Base-by-base conservation (phyloP, 352 stramenopile genomes). In the Globisporangium echinulatum region DNA sequence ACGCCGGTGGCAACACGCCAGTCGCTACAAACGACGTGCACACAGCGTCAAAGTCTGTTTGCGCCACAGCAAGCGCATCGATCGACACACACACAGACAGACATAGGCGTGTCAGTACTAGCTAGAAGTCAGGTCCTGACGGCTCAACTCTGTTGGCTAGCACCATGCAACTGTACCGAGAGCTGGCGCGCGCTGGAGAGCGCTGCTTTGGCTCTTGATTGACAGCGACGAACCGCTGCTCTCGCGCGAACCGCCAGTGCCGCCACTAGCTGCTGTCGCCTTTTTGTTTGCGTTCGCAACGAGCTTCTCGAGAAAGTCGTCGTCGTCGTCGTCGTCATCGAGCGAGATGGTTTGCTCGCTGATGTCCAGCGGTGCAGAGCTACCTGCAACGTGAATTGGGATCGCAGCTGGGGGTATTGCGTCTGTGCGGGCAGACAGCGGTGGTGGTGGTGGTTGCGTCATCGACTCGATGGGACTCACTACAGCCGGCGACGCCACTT, bases 201-300 rank as follows among this genome's bases (percentile, higher is more conserved):
- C 70, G 67, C 10, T 66, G 58, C 52, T 64, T 44, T 86, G 80
- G 62, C 80, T 88, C 55, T 88, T 88, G 65, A 88, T 87, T 42
- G 82, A 69, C 25, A 88, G 62, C 3, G 76, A 80, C 36, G 74
- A 80, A 44, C 56, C 68, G 64, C 78, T 88, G 42, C 71, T 77
- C 42, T 88, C 80, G n/a, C 78, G 72, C 1, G 77, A 87, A 33
- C 25, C 25, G 25, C 25, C 25, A 33, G 25, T 33, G 25, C 25
- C 25, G 25, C 25, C 25, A 13, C 65, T 63, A 19, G 47, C 54
- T 0, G 15, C 46, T 13, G 54, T 48, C 6, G 61, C 60, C 49
- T 81, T 72, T 50, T 73, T 75, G 48, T 73, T 83, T 17, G 77
- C 79, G 9, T 79, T 77, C 54, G 77, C 62, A 13, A 88, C 68